These are phyloP conservation scores for Mychonastes homosphaera DNA, from an alignment of 139 green algal genomes.

Conservation along the genomic window DNA sequence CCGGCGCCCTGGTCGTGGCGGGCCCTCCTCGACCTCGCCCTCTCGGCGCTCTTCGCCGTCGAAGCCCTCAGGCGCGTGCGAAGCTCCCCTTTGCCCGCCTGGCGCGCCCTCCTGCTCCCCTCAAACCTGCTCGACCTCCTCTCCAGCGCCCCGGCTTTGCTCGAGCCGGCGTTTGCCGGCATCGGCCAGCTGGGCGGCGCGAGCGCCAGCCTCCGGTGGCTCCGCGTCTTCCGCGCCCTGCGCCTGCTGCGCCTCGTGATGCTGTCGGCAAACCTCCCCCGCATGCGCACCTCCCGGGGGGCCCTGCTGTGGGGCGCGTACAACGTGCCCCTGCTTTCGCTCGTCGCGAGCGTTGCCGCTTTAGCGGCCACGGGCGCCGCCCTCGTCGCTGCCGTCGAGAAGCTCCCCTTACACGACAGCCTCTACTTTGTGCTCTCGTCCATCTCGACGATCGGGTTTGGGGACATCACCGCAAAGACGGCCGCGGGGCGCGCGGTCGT, in stretches of 20 bases:
- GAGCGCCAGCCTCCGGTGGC: slow-evolving; percentile 54
- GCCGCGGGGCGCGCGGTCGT: slow-evolving; percentile 45
- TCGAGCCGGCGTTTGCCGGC: slow-evolving; percentile 23
- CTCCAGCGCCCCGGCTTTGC: slow-evolving; percentile 54
- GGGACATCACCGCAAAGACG: background rate
- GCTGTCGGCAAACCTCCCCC: slow-evolving; percentile 47
- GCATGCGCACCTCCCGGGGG: slow-evolving; percentile 36
- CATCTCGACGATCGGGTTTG: background rate
- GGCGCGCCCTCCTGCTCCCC: slow-evolving; percentile 10
- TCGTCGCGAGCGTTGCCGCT: slow-evolving; percentile 41
- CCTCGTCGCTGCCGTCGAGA: too few species aligned
- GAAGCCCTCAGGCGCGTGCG: too few species aligned
- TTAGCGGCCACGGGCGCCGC: background rate
- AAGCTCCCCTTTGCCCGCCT: too few species aligned
- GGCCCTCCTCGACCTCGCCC: too few species aligned
- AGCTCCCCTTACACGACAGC: too few species aligned
- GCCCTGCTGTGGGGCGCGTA: slow-evolving; percentile 39
- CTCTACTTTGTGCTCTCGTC: background rate
- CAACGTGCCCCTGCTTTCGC: slow-evolving; percentile 57
- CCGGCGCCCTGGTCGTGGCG: too few species aligned
- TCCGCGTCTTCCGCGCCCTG: slow-evolving; percentile 60
- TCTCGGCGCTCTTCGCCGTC: too few species aligned
- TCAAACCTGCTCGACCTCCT: slow-evolving; percentile 55
- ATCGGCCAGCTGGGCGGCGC: slow-evolving; percentile 8
- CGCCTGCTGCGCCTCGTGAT: slow-evolving; percentile 59